Base-by-base conservation (phyloP, 1,284 basidiomycete genomes). In the Trichosporon sp. region DNA sequence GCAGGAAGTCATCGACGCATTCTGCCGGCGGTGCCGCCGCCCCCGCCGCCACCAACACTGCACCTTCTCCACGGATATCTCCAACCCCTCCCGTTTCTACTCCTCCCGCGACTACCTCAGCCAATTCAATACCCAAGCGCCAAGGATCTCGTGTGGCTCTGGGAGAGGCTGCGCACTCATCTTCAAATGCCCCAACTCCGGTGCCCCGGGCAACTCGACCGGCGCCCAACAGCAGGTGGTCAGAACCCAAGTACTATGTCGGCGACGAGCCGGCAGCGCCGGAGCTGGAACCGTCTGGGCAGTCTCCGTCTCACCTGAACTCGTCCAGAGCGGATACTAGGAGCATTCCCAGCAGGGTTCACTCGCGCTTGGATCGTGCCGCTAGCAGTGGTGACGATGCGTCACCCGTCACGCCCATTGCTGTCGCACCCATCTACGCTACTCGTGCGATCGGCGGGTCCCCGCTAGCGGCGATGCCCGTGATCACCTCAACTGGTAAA, bases 161-260 rank as follows among this genome's bases (percentile, higher is more conserved):
- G 4, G 61, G 34, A n/a, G 64, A 64, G 58, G 54, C 59, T 2
- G 54, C 65, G 13, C 61, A 33, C 11, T 54, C 63, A 13, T 37
- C 31, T 13, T 37, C 59, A 2, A 31, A 49, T 1, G 62, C 64
- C 13, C 59, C 65, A 8, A 64, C 66, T 16, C 65, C 68, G 14
- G 29, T 36, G 33, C 31, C 54, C 13, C 40, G 59, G 10, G 57
- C 61, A 1, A 11, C 60, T 1, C 73, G 61, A 6, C 32, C 65
- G 2, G 37, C 64, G 7, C 49, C 49, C 7, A 27, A 2, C 7
- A 44, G 6, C 3, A 65, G 71, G n/a, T 70, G 75, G 4, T 72
- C 74, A 5, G 73, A 77, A 59, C 77, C 77, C 10, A 77, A 75
- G 64, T 79, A 79, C 63, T 79, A 78, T 61, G 76, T 78, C 27